Conservation (phyloP, 805 yeast species). For the Sugiyamaella qingdaonensis region DNA sequence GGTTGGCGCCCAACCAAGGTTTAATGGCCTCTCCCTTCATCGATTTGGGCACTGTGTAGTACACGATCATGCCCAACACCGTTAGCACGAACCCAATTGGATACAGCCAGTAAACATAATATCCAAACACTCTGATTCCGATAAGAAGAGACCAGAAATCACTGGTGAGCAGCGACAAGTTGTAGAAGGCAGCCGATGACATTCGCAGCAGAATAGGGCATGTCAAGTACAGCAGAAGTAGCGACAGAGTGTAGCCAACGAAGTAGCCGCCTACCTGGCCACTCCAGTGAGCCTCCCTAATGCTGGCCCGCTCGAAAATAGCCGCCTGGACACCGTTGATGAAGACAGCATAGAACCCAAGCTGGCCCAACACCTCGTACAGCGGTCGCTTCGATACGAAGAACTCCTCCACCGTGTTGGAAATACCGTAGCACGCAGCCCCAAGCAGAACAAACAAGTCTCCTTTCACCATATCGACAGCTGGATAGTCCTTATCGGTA, state of each 20-base stretch:
- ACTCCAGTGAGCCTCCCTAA: slow-evolving; percentile 38
- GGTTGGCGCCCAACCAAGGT: slow-evolving; percentile 39
- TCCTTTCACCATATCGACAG: slow-evolving; percentile 40
- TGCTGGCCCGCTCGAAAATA: slow-evolving; percentile 38
- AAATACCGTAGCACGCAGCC: slow-evolving; percentile 43
- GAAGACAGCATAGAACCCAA: slow-evolving; percentile 40
- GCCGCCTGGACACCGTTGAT: slow-evolving; percentile 44
- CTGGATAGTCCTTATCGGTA: slow-evolving; percentile 39
- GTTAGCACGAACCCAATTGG: slow-evolving; percentile 45
- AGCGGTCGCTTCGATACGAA: slow-evolving; percentile 43
- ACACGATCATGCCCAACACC: slow-evolving; percentile 38
- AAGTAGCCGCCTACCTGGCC: slow-evolving; percentile 40
- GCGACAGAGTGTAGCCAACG: slow-evolving; percentile 39
- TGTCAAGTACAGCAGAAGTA: slow-evolving; percentile 38
- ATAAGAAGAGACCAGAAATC: slow-evolving; percentile 45
- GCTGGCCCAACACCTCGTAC: slow-evolving; percentile 42
- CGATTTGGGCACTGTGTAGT: slow-evolving; percentile 36
- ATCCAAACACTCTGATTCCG: slow-evolving; percentile 43
- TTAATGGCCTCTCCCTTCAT: slow-evolving; percentile 38
- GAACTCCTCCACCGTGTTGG: slow-evolving; percentile 42
- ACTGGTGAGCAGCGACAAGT: slow-evolving; percentile 40
- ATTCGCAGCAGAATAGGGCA: slow-evolving; percentile 43
- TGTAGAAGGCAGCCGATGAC: slow-evolving; percentile 46
- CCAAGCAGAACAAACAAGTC: slow-evolving; percentile 42
- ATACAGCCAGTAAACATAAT: slow-evolving; percentile 43